Conservation (phyloP, 2,329 filamentous ascomycete species). For the Alternaria conjuncta region DNA sequence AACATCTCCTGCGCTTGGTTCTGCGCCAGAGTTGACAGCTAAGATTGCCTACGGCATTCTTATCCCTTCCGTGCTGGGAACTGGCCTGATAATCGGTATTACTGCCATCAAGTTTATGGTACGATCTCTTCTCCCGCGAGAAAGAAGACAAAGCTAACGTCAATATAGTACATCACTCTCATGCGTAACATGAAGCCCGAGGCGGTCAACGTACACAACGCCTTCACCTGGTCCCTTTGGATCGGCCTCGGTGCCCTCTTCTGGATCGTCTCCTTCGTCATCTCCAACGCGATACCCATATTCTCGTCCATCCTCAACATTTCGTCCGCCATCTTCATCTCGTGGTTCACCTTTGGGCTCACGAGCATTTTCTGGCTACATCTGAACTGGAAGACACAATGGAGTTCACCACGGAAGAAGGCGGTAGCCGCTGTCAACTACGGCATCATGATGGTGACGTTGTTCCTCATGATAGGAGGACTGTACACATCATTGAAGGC, state of each 20-base stretch:
- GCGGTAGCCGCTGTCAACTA: constrained; percentile 54
- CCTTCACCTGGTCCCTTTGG: constrained; percentile 65
- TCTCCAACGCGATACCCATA: constrained; percentile 53
- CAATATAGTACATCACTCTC: constrained; percentile 63
- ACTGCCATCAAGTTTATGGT: constrained; percentile 68
- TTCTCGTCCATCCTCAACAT: constrained; percentile 71
- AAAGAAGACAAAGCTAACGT: neutral
- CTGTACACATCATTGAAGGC: constrained; percentile 37
- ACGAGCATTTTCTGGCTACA: constrained; percentile 56
- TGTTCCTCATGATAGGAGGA: constrained; percentile 35
- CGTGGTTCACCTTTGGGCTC: constrained; percentile 67
- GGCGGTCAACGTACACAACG: constrained; percentile 52
- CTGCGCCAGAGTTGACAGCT: constrained; percentile 61
- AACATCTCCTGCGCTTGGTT: constrained; percentile 69
- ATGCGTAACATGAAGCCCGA: constrained; percentile 54
- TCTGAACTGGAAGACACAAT: constrained; percentile 51
- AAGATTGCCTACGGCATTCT: constrained; percentile 73
- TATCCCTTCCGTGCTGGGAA: constrained; percentile 72
- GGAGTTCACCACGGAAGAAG: constrained; percentile 48
- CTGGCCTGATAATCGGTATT: constrained; percentile 73
- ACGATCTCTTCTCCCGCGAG: neutral
- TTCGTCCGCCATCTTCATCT: constrained; percentile 63
- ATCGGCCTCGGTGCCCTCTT: constrained; percentile 62
- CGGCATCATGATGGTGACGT: constrained; percentile 46
- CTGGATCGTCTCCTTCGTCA: constrained; percentile 62